These are phyloP conservation scores for Tilletia walkeri DNA, from an alignment of 1,284 basidiomycete genomes.

Conservation along the genomic window DNA sequence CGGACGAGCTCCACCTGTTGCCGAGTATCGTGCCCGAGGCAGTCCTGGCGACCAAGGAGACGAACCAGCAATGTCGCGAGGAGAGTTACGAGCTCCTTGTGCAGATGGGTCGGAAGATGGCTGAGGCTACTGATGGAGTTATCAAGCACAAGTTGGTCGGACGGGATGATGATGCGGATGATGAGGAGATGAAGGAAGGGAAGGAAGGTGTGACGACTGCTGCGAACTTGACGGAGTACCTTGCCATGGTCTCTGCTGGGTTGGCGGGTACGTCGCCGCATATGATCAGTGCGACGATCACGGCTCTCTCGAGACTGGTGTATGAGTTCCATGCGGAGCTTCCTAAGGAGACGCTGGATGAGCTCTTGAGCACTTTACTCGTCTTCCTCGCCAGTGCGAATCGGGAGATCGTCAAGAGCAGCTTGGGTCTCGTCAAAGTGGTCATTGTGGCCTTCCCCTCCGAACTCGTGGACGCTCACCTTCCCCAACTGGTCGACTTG, in stretches of 20 bases:
- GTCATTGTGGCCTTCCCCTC: constrained; percentile 78
- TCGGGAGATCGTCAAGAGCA: constrained; percentile 95
- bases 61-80: constrained; percentile 84
- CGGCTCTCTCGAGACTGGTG: constrained; percentile 84
- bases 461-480: constrained; percentile 71
- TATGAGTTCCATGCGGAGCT: constrained; percentile 87
- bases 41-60: constrained; percentile 95
- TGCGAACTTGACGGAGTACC: constrained; percentile 84
- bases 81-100: constrained; percentile 89
- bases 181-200: constrained; percentile 40
- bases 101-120: constrained; percentile 90
- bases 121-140: constrained; percentile 67
- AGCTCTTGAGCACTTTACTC: constrained; percentile 80
- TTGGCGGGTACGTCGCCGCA: constrained; percentile 89
- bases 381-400: constrained; percentile 90
- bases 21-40: constrained; percentile 90
- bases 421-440: constrained; percentile 92
- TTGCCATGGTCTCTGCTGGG: constrained; percentile 96
- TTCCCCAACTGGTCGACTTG: constrained; percentile 76
- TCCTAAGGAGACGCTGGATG: constrained; percentile 72
- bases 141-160: constrained; percentile 77
- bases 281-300: constrained; percentile 97
- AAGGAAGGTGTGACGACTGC: constrained; percentile 60
- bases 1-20: constrained; percentile 75
- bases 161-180: constrained; percentile 24